phyloP scores from a whole-genome alignment of 2,329 filamentous ascomycete species.

The Botryotinia calthae region DNA sequence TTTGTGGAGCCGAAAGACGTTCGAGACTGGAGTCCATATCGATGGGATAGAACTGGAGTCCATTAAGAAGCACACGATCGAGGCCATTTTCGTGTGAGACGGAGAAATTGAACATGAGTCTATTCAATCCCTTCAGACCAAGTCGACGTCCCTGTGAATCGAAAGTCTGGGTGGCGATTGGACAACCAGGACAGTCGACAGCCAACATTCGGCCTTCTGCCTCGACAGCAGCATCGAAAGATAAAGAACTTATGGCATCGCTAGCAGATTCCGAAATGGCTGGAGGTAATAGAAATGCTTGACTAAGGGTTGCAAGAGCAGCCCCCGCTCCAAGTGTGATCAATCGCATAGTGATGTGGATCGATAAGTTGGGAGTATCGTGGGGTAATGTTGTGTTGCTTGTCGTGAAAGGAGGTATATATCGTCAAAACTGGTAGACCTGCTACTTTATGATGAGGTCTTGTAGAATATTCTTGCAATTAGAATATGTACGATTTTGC shows the following conservation, averaged over 20 bases:
- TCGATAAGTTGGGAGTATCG: neutral
- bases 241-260: slow-evolving; percentile 44
- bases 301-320: slow-evolving; percentile 27
- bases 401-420: neutral
- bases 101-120: slow-evolving; percentile 53
- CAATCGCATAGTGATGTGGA: slow-evolving; percentile 30
- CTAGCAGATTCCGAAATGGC: slow-evolving; percentile 46
- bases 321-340: slow-evolving; percentile 27
- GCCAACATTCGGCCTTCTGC: slow-evolving; percentile 45
- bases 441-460: slow-evolving; percentile 1
- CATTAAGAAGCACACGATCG: slow-evolving; percentile 56
- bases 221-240: slow-evolving; percentile 42
- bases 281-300: slow-evolving; percentile 55
- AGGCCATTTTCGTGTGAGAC: slow-evolving; percentile 46
- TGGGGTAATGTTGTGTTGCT: slow-evolving; percentile 10
- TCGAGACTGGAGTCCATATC: slow-evolving; percentile 39
- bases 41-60: slow-evolving; percentile 57
- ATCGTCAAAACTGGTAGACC: neutral
- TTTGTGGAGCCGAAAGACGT: slow-evolving; percentile 47
- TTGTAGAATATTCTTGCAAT: neutral
- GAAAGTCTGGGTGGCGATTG: slow-evolving; percentile 39
- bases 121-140: slow-evolving; percentile 28
- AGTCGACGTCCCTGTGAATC: slow-evolving; percentile 36
- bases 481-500: neutral
- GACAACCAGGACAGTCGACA: slow-evolving; percentile 55